Evolutionary conservation across 257 asterid genomes (phyloP), one percentile per base, ranked within the genome.

Genomic region (Solanum infundibuliforme): DNA sequence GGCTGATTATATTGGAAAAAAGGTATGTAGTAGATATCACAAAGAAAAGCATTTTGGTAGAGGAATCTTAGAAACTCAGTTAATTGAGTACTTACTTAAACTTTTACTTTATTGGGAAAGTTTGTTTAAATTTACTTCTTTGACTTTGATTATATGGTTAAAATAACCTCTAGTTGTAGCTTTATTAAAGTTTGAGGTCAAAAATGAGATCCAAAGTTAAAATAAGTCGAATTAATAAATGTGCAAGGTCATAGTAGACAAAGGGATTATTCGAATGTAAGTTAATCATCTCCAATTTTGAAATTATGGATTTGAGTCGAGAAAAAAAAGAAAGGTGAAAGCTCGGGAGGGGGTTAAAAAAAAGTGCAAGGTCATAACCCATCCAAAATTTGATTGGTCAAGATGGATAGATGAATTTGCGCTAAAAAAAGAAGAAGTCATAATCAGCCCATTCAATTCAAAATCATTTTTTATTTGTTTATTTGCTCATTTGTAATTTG

Each of bases 1-100:
- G 93, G 89, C 90, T 75, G 91, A 91, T 46, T 91, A 21, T 38
- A 60, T 89, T 35, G 89, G 87, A 87, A 91, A 83, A 8, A 88
- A 89, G 91, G 92, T 90, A 74, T 35, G 82, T 58, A 58, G 68
- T 38, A 74, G 5, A 23, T 36, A 23, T 76, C 21, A 75, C 32
- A 23, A 23, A 5, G 11, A 12, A 5, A 66, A 27, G 74, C 20
- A 5, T 66, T 66, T 27, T 27, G 36, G 2, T 31, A 2, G 34
- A 12, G 18, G 9, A 25, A 25, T 25, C 34, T 5, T 25, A 58
- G 5, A 1, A 58, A 7, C 2, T 58, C 25, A 25, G 20, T 12
- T 25, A 13, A 11, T 66, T 25, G 4, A 12, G 4, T 25, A 5
- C 4, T 12, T 25, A 5, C 4, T 12, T 66, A 2, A 66, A 65